phyloP scores from a whole-genome alignment of 192 early-diverging fungal species.

The Piromyces sp. region DNA sequence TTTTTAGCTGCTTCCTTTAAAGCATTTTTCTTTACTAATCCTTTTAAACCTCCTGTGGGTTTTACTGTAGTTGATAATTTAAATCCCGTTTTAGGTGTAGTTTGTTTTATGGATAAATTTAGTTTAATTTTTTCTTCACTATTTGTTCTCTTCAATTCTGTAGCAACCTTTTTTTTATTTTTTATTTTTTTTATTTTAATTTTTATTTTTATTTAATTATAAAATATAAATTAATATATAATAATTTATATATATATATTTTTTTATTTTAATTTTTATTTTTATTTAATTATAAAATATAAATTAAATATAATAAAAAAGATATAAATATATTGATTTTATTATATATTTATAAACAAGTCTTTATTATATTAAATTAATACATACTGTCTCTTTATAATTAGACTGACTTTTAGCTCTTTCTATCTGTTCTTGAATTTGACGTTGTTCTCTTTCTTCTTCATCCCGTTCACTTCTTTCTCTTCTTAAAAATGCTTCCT shows the following conservation, averaged over 20 bases:
- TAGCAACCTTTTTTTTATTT: not conserved
- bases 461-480: conserved; percentile 67
- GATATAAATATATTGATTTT: too few relatives aligned
- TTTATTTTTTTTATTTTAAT: not conserved
- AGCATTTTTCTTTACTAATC: too few relatives aligned
- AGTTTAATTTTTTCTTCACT: conserved; percentile 58
- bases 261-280: conserved; percentile 8
- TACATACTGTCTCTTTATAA: not conserved
- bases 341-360: too few relatives aligned
- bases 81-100: not conserved
- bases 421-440: conserved; percentile 71
- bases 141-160: conserved; percentile 46
- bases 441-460: conserved; percentile 60
- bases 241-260: not conserved
- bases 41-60: too few relatives aligned
- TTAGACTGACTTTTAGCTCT: conserved; percentile 34
- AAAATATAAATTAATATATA: not conserved
- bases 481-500: conserved; percentile 59
- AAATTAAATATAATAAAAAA: too few relatives aligned
- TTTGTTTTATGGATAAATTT: conserved; percentile 30
- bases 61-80: too few relatives aligned
- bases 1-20: too few relatives aligned
- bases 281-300: not conserved
- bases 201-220: too few relatives aligned
- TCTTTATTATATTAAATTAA: too few relatives aligned